Percentiles rank a stretch among this genome's conserved stretches.
These are phyloP conservation scores for Porphyrellus cyaneotinctus DNA, from an alignment of 768 basidiomycete genomes.

Conservation along the genomic window DNA sequence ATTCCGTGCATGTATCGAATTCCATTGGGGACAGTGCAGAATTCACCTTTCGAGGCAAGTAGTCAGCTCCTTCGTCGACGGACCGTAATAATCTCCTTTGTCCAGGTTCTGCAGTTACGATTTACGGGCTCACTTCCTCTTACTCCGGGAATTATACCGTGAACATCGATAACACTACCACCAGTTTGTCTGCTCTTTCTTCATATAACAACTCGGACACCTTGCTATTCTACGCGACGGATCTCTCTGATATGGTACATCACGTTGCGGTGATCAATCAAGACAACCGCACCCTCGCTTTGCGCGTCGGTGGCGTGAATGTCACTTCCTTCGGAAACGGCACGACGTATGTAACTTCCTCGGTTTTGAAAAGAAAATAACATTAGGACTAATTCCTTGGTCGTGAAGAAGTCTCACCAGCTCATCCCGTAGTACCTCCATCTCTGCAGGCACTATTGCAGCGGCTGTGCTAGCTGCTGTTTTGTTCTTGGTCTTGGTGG, in stretches of 20 bases:
- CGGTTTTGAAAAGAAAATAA: not conserved
- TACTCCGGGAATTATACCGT: constrained; percentile 57
- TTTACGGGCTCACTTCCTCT: constrained; percentile 59
- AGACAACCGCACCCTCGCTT: constrained; percentile 46
- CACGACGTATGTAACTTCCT: constrained; percentile 30
- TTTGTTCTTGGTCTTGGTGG: constrained; percentile 46
- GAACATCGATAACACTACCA: constrained; percentile 47
- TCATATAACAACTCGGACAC: constrained; percentile 49
- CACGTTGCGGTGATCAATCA: constrained; percentile 53
- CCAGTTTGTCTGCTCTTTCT: constrained; percentile 46
- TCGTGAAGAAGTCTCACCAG: constrained; percentile 16
- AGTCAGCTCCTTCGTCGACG: not conserved
- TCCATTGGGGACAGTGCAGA: constrained; percentile 44
- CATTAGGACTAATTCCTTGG: constrained; percentile 3
- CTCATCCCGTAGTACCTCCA: constrained; percentile 20
- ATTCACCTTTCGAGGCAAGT: constrained; percentile 46
- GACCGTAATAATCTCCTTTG: constrained; percentile 1
- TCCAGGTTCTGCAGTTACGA: constrained; percentile 56
- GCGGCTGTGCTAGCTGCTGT: constrained; percentile 57
- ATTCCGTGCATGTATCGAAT: constrained; percentile 30
- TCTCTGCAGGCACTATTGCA: constrained; percentile 57
- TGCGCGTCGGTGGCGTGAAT: constrained; percentile 49
- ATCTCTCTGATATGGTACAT: constrained; percentile 51
- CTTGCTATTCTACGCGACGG: constrained; percentile 61
- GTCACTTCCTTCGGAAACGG: constrained; percentile 36